Evolutionary conservation across 371 early-diverging fungal species (phyloP), one percentile per base, ranked within the genome.

Genomic region (Saksenaea oblongispora): DNA sequence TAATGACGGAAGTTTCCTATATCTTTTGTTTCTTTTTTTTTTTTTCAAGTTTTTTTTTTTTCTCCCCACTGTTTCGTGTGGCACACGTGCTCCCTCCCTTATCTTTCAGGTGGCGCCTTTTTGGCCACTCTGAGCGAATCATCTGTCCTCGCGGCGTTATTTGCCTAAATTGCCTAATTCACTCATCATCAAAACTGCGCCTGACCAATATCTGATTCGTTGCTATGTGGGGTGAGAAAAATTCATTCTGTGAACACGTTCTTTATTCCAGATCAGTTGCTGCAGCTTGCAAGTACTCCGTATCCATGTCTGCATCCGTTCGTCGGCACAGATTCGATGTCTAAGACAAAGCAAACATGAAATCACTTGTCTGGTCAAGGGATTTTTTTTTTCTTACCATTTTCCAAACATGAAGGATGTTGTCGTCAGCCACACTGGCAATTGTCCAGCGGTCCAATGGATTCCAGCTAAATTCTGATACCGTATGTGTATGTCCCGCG

Each of bases 361-460:
- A 22, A 22, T 47, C 39, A 11, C n/a, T 44, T 22, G 10, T 47
- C 5, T 22, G n/a, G 22, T 39, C n/a, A 39, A 39, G n/a, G 39
- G 15, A 11, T 27, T 4, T 44, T 26, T 17, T 24, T 34, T 74
- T 67, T 61, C 79, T 85, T 76, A 90, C 96, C 95, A 96, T 94
- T 82, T 96, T 96, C 99, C 99, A 99, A 0, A 99, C 92, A 85
- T 99, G 98, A 34, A 95, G 86, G 31, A 98, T 90, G 72, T 98
- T 98, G 70, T 98, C 97, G 78, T 98, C 97, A 27, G 96, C 98
- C 4, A 93, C 91, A 66, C 91, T 92, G 66, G 94, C 92, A 66
- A 99, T 86, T 15, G 95, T 93, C 96, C 97, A 99, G 34, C 92
- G 94, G 65, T 95, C 95, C 66, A 93, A 87, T 62, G 88, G 92